phyloP scores from a whole-genome alignment of 176 grass and related monocot species.

The Rhynchospora tenuis region DNA sequence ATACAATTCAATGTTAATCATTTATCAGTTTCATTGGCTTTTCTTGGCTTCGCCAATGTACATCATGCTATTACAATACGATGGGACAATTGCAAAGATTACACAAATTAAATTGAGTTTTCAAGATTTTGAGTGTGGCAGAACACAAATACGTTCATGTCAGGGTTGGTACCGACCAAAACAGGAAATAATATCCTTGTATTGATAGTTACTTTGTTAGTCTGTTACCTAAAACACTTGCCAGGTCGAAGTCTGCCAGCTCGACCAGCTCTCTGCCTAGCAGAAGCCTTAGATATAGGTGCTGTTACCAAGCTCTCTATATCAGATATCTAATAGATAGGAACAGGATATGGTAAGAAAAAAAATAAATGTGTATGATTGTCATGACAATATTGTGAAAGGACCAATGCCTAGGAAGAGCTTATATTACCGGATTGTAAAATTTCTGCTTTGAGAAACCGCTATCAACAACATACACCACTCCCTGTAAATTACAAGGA shows the following conservation, averaged over 20 bases:
- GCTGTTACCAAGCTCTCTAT: constrained; percentile 87
- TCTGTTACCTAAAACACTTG: constrained; percentile 82
- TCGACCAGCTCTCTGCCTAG: constrained; percentile 87
- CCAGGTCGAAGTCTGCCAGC: constrained; percentile 91
- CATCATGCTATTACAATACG: neutral
- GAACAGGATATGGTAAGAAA: neutral
- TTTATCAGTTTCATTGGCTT: neutral
- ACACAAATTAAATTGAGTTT: neutral
- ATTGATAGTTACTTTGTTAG: neutral
- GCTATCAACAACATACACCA: constrained; percentile 89
- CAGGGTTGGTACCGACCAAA: neutral
- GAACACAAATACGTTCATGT: neutral
- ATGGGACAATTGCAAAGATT: neutral
- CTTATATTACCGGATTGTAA: constrained; percentile 77
- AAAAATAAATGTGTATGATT: neutral
- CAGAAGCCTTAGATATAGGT: constrained; percentile 95
- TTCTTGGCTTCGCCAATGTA: neutral
- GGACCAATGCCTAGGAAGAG: constrained; percentile 4
- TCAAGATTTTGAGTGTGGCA: neutral
- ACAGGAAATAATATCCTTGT: neutral
- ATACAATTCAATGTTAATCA: neutral
- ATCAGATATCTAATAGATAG: constrained; percentile 56
- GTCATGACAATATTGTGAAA: constrained; percentile 6
- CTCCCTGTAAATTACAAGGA: constrained; percentile 12
- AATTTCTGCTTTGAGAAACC: constrained; percentile 98